phyloP scores from a whole-genome alignment of 805 yeast species.

The Yueomyces sinensis region DNA sequence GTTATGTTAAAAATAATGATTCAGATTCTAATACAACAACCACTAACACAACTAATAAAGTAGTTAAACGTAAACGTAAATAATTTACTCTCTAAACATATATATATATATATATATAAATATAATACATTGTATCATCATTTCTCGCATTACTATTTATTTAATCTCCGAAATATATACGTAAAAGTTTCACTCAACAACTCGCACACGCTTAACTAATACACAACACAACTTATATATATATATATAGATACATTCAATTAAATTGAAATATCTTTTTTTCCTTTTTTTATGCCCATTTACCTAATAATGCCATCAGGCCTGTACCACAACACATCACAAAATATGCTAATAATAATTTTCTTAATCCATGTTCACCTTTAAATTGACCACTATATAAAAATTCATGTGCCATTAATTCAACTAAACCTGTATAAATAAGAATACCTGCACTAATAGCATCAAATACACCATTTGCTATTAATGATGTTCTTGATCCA shows the following conservation, averaged over 20 bases:
- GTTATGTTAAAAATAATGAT: too few species aligned
- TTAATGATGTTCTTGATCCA: constrained; percentile 37
- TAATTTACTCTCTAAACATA: not conserved
- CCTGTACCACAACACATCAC: constrained; percentile 57
- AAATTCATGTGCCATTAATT: constrained; percentile 63
- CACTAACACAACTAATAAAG: too few species aligned
- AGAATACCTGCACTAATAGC: constrained; percentile 61
- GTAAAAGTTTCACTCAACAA: too few species aligned
- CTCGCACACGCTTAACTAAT: not conserved
- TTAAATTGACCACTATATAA: constrained; percentile 49
- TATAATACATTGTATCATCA: not conserved
- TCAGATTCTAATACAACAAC: too few species aligned
- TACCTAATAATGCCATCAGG: constrained; percentile 63
- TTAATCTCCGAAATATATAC: too few species aligned
- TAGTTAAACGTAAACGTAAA: too few species aligned
- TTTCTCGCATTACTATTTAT: too few species aligned
- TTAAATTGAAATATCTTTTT: too few species aligned
- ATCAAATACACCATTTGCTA: constrained; percentile 54
- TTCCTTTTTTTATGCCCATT: constrained; percentile 36
- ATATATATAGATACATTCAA: not conserved
- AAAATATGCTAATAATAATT: constrained; percentile 29
- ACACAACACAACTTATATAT: not conserved
- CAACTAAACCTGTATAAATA: constrained; percentile 61
- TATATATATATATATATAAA: too few species aligned
- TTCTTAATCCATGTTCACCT: constrained; percentile 39